phyloP scores from a whole-genome alignment of 2,329 filamentous ascomycete species.

The Volutella citrinella region DNA sequence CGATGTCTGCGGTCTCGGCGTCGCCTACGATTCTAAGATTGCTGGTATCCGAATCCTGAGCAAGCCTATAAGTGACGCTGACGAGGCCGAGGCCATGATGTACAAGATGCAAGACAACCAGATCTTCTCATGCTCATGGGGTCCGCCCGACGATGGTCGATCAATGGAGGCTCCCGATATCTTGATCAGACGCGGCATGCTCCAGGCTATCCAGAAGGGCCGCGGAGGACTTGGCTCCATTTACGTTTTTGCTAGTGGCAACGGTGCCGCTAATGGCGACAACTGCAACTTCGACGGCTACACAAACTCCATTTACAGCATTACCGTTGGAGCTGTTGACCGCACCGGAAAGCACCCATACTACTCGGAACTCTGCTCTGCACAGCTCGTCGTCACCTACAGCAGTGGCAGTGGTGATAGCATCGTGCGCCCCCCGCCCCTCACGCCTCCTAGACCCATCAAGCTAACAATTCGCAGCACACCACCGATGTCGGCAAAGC shows the following conservation, averaged over 20 bases:
- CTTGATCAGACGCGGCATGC: slow-evolving; percentile 84
- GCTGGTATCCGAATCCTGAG: slow-evolving; percentile 91
- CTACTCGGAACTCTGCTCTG: slow-evolving; percentile 95
- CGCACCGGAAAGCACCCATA: slow-evolving; percentile 84
- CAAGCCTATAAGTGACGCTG: slow-evolving; percentile 83
- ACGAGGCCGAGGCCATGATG: slow-evolving; percentile 90
- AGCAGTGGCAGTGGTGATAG: slow-evolving; percentile 85
- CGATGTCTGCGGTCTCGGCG: slow-evolving; percentile 89
- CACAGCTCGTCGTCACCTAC: slow-evolving; percentile 93
- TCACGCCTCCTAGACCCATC: no score
- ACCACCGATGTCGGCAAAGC: slow-evolving; percentile 91
- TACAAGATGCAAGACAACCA: slow-evolving; percentile 89
- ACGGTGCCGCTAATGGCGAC: slow-evolving; percentile 81
- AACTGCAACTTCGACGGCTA: slow-evolving; percentile 99
- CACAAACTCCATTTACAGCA: slow-evolving; percentile 98
- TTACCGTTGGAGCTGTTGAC: slow-evolving; percentile 92
- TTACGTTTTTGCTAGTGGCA: slow-evolving; percentile 93
- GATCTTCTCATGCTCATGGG: slow-evolving; percentile 99
- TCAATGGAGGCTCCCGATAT: slow-evolving; percentile 94
- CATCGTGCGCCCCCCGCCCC: slow-evolving; percentile 71
- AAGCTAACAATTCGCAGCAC: slow-evolving; percentile 49
- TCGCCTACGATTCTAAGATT: slow-evolving; percentile 88
- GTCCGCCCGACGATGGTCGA: slow-evolving; percentile 85
- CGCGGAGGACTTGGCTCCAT: slow-evolving; percentile 81
- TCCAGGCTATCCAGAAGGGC: slow-evolving; percentile 87